Base-by-base conservation (phyloP, 805 yeast species). In the Cyberlindnera lachancei region DNA sequence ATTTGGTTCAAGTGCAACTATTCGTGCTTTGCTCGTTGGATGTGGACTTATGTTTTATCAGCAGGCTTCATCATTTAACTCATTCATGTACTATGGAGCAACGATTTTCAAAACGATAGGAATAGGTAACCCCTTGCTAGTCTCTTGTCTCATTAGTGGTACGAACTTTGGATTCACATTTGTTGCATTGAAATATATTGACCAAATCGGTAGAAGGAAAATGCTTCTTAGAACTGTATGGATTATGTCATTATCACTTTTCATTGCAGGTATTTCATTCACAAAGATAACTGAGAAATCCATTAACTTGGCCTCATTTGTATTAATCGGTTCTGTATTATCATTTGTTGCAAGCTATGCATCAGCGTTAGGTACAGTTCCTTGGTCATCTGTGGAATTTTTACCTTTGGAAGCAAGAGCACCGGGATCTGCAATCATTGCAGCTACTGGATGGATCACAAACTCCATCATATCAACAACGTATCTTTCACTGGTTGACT, bases 21-120 rank as follows among this genome's bases (percentile, higher is more conserved):
- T 46, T 25, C 52, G 64, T 31, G 70, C 70, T 0, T 41, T 65
- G 6, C 39, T 66, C 27, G 69, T 75, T 9, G 63, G 76, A 4
- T 66, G 73, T 42, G 68, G 68, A 14, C 52, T 75, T 26, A 60
- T 73, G 64, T 61, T 71, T 40, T 64, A 71, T 41, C 81, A 75
- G 48, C 81, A 75, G 52, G 59, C 67, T 31, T 64, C 74, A n/a
- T 81, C 81, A 34, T 68, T 73, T 49, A 74, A 74, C 55, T 73
- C 76, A 25, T 73, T 75, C 46, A 72, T 75, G 68, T 75, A 73
- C 53, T 75, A 74, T 45, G 71, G 77, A 6, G 70, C 79, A 8
- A 62, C 76, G 11, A 65, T 75, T 28, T 73, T 75, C 59, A 51
- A 64, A 33, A 63, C 67, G 15, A 63, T 72, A 15, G 74, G 76